Conservation (phyloP, 108 stramenopile species). For the Fistulifera pelliculosa region DNA sequence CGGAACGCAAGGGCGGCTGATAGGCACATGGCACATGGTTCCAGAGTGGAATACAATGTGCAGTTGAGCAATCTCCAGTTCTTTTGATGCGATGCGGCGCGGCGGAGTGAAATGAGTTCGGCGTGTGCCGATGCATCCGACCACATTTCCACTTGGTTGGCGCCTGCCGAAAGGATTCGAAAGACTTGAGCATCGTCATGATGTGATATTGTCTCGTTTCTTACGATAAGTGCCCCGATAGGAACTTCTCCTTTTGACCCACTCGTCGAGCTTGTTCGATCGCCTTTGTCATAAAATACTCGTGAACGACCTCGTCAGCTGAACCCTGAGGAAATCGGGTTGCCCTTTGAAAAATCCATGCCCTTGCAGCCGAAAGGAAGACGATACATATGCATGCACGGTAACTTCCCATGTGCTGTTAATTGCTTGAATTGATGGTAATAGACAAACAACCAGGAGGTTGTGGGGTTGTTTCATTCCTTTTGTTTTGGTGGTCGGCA, state of each 20-base stretch:
- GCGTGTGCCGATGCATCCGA: conserved; percentile 86
- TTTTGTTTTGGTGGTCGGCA: no score
- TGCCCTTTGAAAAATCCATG: conserved; percentile 1
- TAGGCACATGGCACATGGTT: conserved; percentile 86
- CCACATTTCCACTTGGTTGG: conserved; percentile 66
- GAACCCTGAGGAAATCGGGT: neutral
- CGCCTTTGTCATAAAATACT: conserved; percentile 65
- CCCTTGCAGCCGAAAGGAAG: neutral
- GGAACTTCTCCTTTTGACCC: conserved; percentile 68
- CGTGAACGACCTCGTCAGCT: conserved; percentile 16
- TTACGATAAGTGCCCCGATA: conserved; percentile 72
- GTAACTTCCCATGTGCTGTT: no score
- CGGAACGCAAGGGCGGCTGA: conserved; percentile 82
- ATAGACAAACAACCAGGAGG: no score
- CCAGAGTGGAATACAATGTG: conserved; percentile 78
- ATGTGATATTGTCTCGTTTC: conserved; percentile 6
- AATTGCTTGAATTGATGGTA: no score
- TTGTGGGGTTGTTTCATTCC: no score
- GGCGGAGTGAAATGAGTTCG: conserved; percentile 60
- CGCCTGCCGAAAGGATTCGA: conserved; percentile 45
- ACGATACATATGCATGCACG: no score
- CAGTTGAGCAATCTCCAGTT: conserved; percentile 77
- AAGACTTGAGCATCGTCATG: neutral
- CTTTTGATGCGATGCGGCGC: conserved; percentile 35
- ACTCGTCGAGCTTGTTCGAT: conserved; percentile 37